These are phyloP conservation scores for Chrysanthemum lavandulifolium DNA, from an alignment of 129 eudicot species.

Conservation along the genomic window DNA sequence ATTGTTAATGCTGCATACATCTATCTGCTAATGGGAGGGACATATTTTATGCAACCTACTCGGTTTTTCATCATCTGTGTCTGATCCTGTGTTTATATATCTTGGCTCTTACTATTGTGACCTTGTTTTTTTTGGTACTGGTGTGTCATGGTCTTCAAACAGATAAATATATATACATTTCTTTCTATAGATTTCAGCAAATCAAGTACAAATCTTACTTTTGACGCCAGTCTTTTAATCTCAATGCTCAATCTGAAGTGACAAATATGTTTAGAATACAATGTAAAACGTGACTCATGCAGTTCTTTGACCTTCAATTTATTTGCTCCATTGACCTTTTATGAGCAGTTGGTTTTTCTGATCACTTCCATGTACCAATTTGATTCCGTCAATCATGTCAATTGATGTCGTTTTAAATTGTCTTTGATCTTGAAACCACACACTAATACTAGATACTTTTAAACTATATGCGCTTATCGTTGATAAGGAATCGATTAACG, in stretches of 20 bases:
- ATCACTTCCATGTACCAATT: constrained; percentile 29
- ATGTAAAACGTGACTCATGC: constrained; percentile 28
- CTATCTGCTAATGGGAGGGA: not conserved
- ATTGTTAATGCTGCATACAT: constrained; percentile 2
- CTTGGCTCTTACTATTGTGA: constrained; percentile 9
- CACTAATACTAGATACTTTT: constrained; percentile 15
- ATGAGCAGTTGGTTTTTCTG: constrained; percentile 26
- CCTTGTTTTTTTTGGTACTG: constrained; percentile 18
- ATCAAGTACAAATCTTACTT: constrained; percentile 29
- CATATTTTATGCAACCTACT: constrained; percentile 1
- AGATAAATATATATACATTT: constrained; percentile 29
- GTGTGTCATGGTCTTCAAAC: constrained; percentile 11
- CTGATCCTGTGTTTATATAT: constrained; percentile 3
- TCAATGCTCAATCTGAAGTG: constrained; percentile 30
- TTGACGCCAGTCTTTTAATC: constrained; percentile 13
- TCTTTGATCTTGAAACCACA: constrained; percentile 28
- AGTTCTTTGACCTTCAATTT: constrained; percentile 30
- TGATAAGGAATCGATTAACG: constrained; percentile 17
- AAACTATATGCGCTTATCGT: constrained; percentile 21
- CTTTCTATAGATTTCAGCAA: constrained; percentile 20
- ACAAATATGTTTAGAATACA: constrained; percentile 21
- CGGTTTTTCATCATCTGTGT: too few species aligned
- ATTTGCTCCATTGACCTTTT: constrained; percentile 30
- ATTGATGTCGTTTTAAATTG: constrained; percentile 21
- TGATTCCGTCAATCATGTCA: constrained; percentile 28